Conservation (phyloP, 2,329 filamentous ascomycete genomes). For the Lecanicillium sp. region DNA sequence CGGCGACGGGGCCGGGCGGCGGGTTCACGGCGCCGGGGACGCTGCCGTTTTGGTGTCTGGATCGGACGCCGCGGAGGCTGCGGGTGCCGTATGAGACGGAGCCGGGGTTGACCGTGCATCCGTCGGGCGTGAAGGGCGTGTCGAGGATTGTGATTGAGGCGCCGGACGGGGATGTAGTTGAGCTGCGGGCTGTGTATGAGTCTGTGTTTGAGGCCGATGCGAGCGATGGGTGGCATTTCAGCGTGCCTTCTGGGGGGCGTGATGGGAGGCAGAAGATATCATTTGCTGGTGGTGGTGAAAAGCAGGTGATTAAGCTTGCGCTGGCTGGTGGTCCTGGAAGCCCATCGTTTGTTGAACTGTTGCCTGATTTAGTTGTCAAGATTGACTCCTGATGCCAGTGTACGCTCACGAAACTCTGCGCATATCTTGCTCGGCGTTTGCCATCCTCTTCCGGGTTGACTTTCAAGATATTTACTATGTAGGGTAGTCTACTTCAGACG, state of each 20-base stretch:
- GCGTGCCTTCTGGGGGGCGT: constrained; percentile 13
- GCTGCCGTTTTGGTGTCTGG: constrained; percentile 61
- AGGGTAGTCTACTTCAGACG: too few species aligned
- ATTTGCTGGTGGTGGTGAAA: neutral
- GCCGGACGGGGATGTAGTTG: constrained; percentile 17
- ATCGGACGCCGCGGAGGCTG: constrained; percentile 50
- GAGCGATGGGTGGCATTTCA: constrained; percentile 13
- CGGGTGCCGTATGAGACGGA: constrained; percentile 43
- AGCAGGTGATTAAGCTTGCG: constrained; percentile 13
- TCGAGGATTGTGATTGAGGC: constrained; percentile 36
- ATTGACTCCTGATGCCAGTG: constrained; percentile 10
- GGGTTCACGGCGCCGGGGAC: constrained; percentile 36
- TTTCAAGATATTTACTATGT: too few species aligned
- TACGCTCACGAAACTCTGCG: too few species aligned
- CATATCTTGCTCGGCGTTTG: too few species aligned
- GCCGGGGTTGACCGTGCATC: constrained; percentile 35
- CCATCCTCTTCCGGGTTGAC: too few species aligned
- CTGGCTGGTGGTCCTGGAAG: constrained; percentile 14
- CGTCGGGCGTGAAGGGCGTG: constrained; percentile 46
- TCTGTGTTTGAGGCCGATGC: constrained; percentile 21
- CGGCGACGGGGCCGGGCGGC: constrained; percentile 25
- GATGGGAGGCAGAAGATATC: constrained; percentile 13
- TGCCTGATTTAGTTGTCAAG: constrained; percentile 17
- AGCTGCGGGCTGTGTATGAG: constrained; percentile 21
- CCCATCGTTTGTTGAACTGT: constrained; percentile 17